phyloP scores from a whole-genome alignment of 768 basidiomycete genomes.

The Kwoniella bestiolae region DNA sequence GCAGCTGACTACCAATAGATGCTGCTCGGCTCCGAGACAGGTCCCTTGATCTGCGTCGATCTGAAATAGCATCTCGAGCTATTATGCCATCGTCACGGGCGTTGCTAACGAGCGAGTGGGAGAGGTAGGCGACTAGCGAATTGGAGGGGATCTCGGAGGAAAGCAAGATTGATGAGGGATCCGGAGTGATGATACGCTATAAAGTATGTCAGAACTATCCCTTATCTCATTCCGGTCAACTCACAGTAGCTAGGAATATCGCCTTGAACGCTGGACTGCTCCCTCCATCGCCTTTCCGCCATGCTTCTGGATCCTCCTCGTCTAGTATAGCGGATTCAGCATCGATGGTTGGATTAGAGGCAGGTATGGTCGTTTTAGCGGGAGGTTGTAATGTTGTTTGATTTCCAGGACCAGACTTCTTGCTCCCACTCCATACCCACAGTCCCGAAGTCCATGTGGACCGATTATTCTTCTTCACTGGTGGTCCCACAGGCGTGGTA shows the following conservation, averaged over 20 bases:
- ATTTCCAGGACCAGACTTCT: neutral
- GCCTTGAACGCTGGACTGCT: slow-evolving; percentile 50
- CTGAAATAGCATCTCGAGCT: slow-evolving; percentile 34
- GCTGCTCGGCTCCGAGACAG: slow-evolving; percentile 32
- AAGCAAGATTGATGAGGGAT: slow-evolving; percentile 46
- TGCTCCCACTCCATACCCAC: slow-evolving; percentile 46
- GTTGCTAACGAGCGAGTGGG: slow-evolving; percentile 46
- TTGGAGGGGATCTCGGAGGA: slow-evolving; percentile 34
- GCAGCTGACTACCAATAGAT: slow-evolving; percentile 34
- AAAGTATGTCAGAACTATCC: slow-evolving; percentile 7
- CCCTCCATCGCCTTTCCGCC: slow-evolving; percentile 48
- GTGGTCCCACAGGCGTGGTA: neutral
- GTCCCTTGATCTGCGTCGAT: slow-evolving; percentile 25
- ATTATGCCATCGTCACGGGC: slow-evolving; percentile 45
- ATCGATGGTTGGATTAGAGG: neutral
- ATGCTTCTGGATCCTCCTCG: slow-evolving; percentile 39
- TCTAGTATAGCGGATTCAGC: slow-evolving; percentile 10
- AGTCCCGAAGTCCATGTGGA: slow-evolving; percentile 45
- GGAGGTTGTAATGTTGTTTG: neutral
- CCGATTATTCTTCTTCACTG: slow-evolving; percentile 13
- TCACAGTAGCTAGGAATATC: slow-evolving; percentile 52
- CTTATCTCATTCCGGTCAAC: slow-evolving; percentile 2
- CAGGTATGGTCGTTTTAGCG: slow-evolving; percentile 1
- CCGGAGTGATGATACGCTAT: slow-evolving; percentile 52
- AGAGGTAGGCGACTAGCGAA: slow-evolving; percentile 48